A percentile compares a stretch with the other conserved stretches of the same genome.
Conservation (phyloP, 768 basidiomycete genomes). For the Suillus bovinus region DNA sequence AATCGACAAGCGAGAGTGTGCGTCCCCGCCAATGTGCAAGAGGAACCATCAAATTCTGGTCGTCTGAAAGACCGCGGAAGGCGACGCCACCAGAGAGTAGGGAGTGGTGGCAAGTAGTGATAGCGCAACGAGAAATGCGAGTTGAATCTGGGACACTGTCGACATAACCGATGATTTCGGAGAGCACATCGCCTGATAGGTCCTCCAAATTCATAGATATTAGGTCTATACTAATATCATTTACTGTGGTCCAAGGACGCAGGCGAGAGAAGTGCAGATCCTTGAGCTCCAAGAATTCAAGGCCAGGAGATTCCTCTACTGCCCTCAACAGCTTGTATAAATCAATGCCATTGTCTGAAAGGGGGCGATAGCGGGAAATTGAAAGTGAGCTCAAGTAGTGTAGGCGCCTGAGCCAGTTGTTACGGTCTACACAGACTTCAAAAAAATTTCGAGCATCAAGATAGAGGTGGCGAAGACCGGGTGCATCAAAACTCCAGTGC, state of each 20-base stretch:
- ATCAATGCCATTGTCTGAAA: constrained; percentile 1
- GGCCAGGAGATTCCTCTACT: not conserved
- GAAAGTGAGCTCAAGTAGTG: not conserved
- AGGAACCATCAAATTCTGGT: constrained; percentile 7
- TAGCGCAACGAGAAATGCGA: constrained; percentile 4
- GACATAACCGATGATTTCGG: constrained; percentile 5
- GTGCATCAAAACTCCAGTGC: constrained; percentile 5
- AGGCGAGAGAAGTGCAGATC: constrained; percentile 4
- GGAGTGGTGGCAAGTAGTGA: not conserved
- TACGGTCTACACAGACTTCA: constrained; percentile 5
- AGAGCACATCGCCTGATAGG: constrained; percentile 3
- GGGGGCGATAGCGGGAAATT: not conserved
- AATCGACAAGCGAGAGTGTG: not conserved
- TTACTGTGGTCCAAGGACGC: constrained; percentile 6
- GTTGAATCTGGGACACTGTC: not conserved
- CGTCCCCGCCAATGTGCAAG: constrained; percentile 2
- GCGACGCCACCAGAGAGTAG: constrained; percentile 2
- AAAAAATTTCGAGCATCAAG: constrained; percentile 7
- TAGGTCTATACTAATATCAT: not conserved
- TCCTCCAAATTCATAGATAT: constrained; percentile 3
- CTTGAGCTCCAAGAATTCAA: constrained; percentile 1
- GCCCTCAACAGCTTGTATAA: constrained; percentile 4
- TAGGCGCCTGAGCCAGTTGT: constrained; percentile 4
- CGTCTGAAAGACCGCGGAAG: not conserved
- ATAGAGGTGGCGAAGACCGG: not conserved